Evolutionary conservation across 2,329 filamentous ascomycete species (phyloP), one percentile per base, ranked within the genome.

Genomic region (Polytolypa hystricis): DNA sequence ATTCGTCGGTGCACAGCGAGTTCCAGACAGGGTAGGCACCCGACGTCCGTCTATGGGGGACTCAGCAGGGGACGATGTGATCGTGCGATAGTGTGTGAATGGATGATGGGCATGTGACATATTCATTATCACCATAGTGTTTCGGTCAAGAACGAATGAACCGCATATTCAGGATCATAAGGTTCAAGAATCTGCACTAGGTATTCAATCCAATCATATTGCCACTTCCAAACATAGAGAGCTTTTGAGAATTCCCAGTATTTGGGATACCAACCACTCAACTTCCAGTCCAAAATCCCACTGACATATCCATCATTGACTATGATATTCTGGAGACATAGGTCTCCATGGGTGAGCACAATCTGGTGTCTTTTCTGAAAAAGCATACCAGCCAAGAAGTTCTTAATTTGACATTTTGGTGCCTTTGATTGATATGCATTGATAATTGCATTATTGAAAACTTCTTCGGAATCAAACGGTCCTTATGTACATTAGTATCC

Each of bases 271-370:
- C 56, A 64, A 5, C 57, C 56, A 26, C 56, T 45, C 31, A 48
- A 55, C 35, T 63, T 58, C 60, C 55, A 64, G 45, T 65, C 57
- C 35, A 65, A 46, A 17, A 65, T 47, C 1, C 42, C 52, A 30
- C 44, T 45, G 15, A 55, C 43, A 15, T 38, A 8, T 16, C 43
- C 48, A 30, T 43, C 28, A 7, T 46, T 42, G 16, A 57, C 42
- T 11, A 58, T 46, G 35, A 59, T 54, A 37, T 58, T 58, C 41
- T 49, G 49, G 7, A 37, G 45, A 30, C 51, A 45, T 17, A 57
- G 38, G 37, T 58, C 53, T 15, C 48, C 50, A 30, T 57, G 55
- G 2, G 54, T 52, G 35, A 55, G 52, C 8, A 52, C 37, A 12
- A 50, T 48, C 5, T 34, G 48, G 34, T 40, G 37, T 14, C 30